Conservation (phyloP, 2,329 filamentous ascomycete genomes). For the Cladosporium cucumerinum region DNA sequence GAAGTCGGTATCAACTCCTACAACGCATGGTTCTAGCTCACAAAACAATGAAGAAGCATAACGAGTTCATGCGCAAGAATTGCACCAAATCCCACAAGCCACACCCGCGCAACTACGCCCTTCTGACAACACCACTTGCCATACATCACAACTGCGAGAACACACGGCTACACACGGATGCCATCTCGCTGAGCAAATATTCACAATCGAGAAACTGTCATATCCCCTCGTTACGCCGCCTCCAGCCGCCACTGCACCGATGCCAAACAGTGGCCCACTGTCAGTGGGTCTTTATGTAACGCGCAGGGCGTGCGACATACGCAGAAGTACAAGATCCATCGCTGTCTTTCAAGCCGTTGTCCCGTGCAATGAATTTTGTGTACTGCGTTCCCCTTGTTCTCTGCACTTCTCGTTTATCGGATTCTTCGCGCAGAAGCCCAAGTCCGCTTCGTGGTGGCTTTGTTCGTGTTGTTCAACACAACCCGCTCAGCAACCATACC, state of each 20-base stretch:
- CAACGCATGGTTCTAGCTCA: background rate
- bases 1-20: background rate
- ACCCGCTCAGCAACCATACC: background rate
- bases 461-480: background rate
- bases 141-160: background rate
- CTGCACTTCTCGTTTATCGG: background rate
- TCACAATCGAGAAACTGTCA: background rate
- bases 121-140: background rate
- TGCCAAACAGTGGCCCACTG: background rate
- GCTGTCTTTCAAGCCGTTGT: background rate
- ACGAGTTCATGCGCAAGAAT: background rate
- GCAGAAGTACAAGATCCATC: background rate
- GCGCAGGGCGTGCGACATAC: background rate
- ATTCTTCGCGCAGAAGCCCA: background rate
- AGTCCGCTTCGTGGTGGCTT: background rate
- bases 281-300: background rate
- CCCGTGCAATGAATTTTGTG: background rate
- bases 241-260: background rate
- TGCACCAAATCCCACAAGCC: background rate
- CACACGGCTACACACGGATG: background rate
- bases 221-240: background rate
- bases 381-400: background rate
- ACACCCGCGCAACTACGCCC: background rate
- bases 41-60: background rate
- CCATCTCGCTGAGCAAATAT: background rate